Conservation (phyloP, 768 basidiomycete species). For the Suillus subalutaceus region DNA sequence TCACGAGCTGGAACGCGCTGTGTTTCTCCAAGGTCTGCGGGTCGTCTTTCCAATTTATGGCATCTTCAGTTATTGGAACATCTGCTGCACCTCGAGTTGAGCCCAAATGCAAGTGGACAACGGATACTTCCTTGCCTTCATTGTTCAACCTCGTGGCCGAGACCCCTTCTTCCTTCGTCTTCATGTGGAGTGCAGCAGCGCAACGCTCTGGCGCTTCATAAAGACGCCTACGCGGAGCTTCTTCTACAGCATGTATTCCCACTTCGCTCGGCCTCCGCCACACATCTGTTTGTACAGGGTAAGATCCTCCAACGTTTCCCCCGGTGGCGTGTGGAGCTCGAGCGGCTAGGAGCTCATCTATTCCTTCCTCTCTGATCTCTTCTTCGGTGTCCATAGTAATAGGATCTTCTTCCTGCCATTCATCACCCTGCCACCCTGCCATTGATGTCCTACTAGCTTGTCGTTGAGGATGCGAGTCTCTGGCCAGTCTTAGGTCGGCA, state of each 20-base stretch:
- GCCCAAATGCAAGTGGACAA: neutral
- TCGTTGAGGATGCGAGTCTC: neutral
- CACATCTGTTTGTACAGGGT: neutral
- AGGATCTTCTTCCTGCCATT: neutral
- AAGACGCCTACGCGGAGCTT: constrained; percentile 1
- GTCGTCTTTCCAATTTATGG: neutral
- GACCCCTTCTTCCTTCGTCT: no score
- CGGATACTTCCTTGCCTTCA: neutral
- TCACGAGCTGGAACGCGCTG: constrained; percentile 16
- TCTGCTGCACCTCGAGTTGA: neutral
- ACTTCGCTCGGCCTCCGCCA: neutral
- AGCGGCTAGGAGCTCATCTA: neutral
- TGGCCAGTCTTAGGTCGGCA: neutral
- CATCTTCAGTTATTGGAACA: neutral
- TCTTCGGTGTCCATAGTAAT: neutral
- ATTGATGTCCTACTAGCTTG: neutral
- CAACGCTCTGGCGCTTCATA: constrained; percentile 2
- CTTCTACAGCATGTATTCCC: neutral
- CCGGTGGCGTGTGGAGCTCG: neutral
- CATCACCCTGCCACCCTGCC: neutral
- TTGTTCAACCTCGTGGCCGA: no score
- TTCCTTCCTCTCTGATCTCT: neutral
- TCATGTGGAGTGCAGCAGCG: neutral
- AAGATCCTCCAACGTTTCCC: neutral
- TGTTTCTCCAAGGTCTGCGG: constrained; percentile 6